phyloP scores from a whole-genome alignment of 495 filamentous ascomycete genomes.

The Podospora bellae-mahoneyi region DNA sequence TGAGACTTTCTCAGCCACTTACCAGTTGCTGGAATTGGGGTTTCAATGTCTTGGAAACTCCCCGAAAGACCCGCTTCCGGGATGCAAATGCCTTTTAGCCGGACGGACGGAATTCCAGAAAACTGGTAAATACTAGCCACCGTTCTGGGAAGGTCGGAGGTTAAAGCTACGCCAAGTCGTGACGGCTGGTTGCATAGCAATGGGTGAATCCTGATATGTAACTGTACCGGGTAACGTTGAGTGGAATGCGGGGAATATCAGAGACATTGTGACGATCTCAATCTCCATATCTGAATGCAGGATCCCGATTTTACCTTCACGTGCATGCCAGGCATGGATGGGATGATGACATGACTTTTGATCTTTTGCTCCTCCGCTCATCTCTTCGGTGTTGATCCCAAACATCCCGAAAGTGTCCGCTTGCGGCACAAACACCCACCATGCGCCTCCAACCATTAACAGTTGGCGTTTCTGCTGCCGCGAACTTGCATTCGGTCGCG shows the following conservation, averaged over 20 bases:
- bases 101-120: neutral
- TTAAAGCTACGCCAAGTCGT: constrained; percentile 1
- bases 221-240: constrained; percentile 13
- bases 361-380: neutral
- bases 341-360: neutral
- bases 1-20: neutral
- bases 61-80: neutral
- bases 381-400: neutral
- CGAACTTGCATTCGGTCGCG: neutral
- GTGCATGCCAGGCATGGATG: neutral
- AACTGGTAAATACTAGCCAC: neutral
- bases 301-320: neutral
- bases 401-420: neutral
- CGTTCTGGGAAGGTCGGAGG: constrained; percentile 10
- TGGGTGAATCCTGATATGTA: neutral
- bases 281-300: neutral
- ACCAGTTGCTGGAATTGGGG: neutral
- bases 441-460: neutral
- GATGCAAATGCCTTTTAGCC: constrained; percentile 1
- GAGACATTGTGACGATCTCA: neutral
- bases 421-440: neutral
- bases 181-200: neutral
- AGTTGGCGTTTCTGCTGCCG: neutral
- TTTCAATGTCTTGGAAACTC: neutral
- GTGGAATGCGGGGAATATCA: constrained; percentile 11